phyloP scores from a whole-genome alignment of 352 stramenopile genomes.

The Phytophthora podocarpi region DNA sequence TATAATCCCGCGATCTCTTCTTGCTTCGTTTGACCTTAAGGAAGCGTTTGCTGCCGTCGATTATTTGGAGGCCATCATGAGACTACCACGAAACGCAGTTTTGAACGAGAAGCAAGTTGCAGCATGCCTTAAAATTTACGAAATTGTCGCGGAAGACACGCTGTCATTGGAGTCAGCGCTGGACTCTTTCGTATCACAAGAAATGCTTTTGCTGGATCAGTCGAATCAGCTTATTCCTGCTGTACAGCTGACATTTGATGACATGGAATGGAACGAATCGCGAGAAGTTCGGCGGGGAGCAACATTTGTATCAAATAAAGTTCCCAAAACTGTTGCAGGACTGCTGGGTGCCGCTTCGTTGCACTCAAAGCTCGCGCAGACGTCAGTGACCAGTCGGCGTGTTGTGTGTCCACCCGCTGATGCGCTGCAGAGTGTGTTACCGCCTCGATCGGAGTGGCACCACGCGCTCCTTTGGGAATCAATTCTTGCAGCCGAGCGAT shows the following conservation, averaged over 20 bases:
- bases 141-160: conserved; percentile 43
- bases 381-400: conserved; percentile 55
- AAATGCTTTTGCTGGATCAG: conserved; percentile 52
- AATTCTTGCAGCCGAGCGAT: conserved; percentile 58
- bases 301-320: conserved; percentile 56
- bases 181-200: conserved; percentile 33
- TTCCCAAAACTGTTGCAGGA: conserved; percentile 51
- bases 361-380: conserved; percentile 67
- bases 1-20: conserved; percentile 59
- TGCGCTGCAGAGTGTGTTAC: conserved; percentile 50
- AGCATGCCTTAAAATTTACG: conserved; percentile 57
- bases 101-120: conserved; percentile 36
- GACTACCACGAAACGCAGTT: conserved; percentile 35
- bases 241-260: conserved; percentile 57
- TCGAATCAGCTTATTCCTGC: conserved; percentile 40
- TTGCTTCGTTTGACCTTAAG: conserved; percentile 64
- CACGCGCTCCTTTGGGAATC: conserved; percentile 61
- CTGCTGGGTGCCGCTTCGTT: conserved; percentile 62
- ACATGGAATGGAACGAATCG: conserved; percentile 84
- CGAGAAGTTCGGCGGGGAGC: conserved; percentile 51
- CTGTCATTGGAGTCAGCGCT: conserved; percentile 29
- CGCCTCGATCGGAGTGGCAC: conserved; percentile 43
- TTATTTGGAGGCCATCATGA: conserved; percentile 58
- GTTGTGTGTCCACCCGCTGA: conserved; percentile 48
- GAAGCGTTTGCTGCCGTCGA: conserved; percentile 52